Evolutionary conservation across 2,329 filamentous ascomycete species (phyloP), one percentile per base, ranked within the genome.

Genomic region (Cryphonectria nitschkei): DNA sequence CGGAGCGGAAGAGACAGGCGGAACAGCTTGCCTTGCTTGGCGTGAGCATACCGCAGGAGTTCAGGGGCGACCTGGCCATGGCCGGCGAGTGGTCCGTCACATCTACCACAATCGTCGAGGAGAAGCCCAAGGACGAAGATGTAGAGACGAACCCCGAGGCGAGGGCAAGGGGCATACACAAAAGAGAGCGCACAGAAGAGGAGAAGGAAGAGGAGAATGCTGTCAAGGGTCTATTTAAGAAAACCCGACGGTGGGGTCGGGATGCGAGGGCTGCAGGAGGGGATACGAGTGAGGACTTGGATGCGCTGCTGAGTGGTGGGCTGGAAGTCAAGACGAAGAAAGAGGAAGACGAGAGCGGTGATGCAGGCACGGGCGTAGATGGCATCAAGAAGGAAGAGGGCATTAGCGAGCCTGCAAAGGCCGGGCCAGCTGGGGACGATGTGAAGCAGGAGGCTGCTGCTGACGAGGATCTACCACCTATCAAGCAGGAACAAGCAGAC

Each of bases 21-120:
- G 91, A 94, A 74, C 94, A 98, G 80, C 85, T 99, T 14, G 94
- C 92, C 5, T 93, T 92, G 50, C 87, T 99, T 86, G 96, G 96
- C 0, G 90, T 99, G 65, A 89, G 90, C 63, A 88, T 98, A 68
- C 96, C 96, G 0, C 90, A 93, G 61, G 90, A 92, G 74, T 90
- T 93, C 70, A 86, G 93, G 71, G 85, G 87, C 2, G 93, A 96
- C 72, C 90, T 98, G 88, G 94, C 95, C 6, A 90, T 98, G 84
- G 90, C 92, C 4, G 94, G 96, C 43, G 93, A 97, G 68, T 99
- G 95, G 95, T 89, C 93, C 0, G 88, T 91, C 14, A 90, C 88
- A 71, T 89, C 87, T 7, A 88, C 93, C 56, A 85, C 89, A 61
- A 85, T 89, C 4, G 81, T 90, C 32, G 81, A 85, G 19, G 83